These are phyloP conservation scores for Yamadazyma spencermartinsiae DNA, from an alignment of 1,139 yeast genomes.

Conservation along the genomic window DNA sequence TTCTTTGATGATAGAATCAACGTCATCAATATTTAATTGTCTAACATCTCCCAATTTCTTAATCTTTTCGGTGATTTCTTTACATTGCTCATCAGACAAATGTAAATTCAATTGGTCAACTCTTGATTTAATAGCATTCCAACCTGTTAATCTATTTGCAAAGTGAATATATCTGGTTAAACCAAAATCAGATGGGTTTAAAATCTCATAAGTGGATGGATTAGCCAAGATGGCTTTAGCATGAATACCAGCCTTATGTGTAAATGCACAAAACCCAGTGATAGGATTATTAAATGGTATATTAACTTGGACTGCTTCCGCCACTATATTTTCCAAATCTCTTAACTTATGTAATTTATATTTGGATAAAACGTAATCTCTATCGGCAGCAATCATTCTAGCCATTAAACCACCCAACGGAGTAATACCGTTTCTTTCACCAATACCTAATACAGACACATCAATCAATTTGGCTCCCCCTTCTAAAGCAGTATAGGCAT, in stretches of 20 bases:
- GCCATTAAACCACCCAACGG: slow-evolving; percentile 66
- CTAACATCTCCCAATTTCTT: slow-evolving; percentile 58
- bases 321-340: slow-evolving; percentile 57
- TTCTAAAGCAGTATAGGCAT: slow-evolving; percentile 60
- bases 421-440: slow-evolving; percentile 62
- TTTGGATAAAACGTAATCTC: slow-evolving; percentile 57
- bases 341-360: slow-evolving; percentile 55
- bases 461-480: slow-evolving; percentile 62
- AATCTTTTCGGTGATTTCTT: slow-evolving; percentile 54
- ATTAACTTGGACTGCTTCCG: slow-evolving; percentile 58
- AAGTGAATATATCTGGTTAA: slow-evolving; percentile 58
- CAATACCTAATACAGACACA: slow-evolving; percentile 59
- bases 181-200: slow-evolving; percentile 59
- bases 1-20: slow-evolving; percentile 48
- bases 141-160: slow-evolving; percentile 60
- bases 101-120: slow-evolving; percentile 50
- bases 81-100: slow-evolving; percentile 56
- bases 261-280: slow-evolving; percentile 63
- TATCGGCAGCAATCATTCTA: slow-evolving; percentile 60
- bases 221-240: slow-evolving; percentile 62
- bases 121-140: slow-evolving; percentile 51
- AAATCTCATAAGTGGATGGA: slow-evolving; percentile 60
- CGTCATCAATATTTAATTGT: slow-evolving; percentile 49
- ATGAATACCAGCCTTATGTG: slow-evolving; percentile 63
- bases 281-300: slow-evolving; percentile 62